A percentile compares a stretch with the other conserved stretches of the same genome.
phyloP scores from a whole-genome alignment of 1,284 basidiomycete genomes.

The Trametes versicolor region DNA sequence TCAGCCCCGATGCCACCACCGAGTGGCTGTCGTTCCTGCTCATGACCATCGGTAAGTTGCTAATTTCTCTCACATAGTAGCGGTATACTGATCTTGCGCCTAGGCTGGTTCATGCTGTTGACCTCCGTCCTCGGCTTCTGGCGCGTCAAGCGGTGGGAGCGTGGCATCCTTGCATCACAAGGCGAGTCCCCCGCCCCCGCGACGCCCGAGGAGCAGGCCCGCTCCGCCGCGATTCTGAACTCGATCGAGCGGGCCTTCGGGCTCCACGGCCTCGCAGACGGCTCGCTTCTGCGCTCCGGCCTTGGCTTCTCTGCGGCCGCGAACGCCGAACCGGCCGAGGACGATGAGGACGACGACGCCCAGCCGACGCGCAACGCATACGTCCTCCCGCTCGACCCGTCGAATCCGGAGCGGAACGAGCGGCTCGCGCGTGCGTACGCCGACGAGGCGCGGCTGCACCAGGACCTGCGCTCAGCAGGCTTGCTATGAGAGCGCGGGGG shows the following conservation, averaged over 20 bases:
- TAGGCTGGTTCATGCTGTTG: slow-evolving; percentile 92
- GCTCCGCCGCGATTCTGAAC: slow-evolving; percentile 35
- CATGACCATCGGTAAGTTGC: slow-evolving; percentile 82
- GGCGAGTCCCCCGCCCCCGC: slow-evolving; percentile 36
- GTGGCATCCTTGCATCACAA: slow-evolving; percentile 65
- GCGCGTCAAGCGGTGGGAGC: slow-evolving; percentile 91
- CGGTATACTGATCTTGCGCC: not conserved
- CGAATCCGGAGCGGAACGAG: slow-evolving; percentile 56
- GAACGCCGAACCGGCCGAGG: slow-evolving; percentile 33
- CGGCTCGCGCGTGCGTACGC: slow-evolving; percentile 58
- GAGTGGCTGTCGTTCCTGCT: slow-evolving; percentile 95
- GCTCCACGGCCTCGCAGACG: slow-evolving; percentile 53
- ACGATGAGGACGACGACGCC: slow-evolving; percentile 35
- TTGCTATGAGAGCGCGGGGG: slow-evolving; percentile 47
- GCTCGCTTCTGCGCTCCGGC: slow-evolving; percentile 53
- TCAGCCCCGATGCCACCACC: slow-evolving; percentile 61
- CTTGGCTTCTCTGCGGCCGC: slow-evolving; percentile 56
- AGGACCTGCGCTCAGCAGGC: slow-evolving; percentile 72
- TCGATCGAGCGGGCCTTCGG: slow-evolving; percentile 59
- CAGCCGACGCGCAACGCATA: slow-evolving; percentile 42
- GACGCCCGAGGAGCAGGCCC: slow-evolving; percentile 39
- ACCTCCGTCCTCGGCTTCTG: slow-evolving; percentile 91
- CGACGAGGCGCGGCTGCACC: slow-evolving; percentile 65
- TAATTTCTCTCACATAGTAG: not conserved
- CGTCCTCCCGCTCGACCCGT: slow-evolving; percentile 56